Evolutionary conservation across 331 rosid species (phyloP).

Genomic region (Malus hybrid): DNA sequence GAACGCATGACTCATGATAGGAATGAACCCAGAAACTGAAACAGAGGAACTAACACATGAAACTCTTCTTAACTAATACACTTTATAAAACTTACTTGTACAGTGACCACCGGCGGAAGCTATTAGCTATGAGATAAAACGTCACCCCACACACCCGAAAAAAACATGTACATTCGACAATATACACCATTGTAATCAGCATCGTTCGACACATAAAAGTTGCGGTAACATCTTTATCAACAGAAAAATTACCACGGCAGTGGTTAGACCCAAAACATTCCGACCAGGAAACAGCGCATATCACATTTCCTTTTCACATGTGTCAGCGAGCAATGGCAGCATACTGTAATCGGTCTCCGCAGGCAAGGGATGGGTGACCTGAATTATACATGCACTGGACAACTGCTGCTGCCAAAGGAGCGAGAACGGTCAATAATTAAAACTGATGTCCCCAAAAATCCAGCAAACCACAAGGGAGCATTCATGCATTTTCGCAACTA

Average conservation of each 20-base stretch:
- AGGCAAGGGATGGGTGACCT: not conserved
- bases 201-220: not conserved
- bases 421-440: not conserved
- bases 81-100: not conserved
- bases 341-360: not conserved
- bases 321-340: not conserved
- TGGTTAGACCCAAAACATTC: not conserved
- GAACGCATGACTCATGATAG: no score
- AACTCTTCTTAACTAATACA: not conserved
- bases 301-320: not conserved
- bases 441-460: not conserved
- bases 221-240: not conserved
- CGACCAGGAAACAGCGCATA: not conserved
- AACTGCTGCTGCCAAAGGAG: not conserved
- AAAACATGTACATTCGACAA: not conserved
- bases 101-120: not conserved
- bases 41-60: not conserved
- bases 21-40: no score
- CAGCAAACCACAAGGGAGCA: not conserved
- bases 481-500: not conserved
- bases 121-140: not conserved
- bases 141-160: not conserved
- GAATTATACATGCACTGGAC: slow-evolving; percentile 8
- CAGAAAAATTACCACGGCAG: not conserved
- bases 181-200: not conserved